Base-by-base conservation (phyloP, 768 basidiomycete species). In the Mycena haematopus region DNA sequence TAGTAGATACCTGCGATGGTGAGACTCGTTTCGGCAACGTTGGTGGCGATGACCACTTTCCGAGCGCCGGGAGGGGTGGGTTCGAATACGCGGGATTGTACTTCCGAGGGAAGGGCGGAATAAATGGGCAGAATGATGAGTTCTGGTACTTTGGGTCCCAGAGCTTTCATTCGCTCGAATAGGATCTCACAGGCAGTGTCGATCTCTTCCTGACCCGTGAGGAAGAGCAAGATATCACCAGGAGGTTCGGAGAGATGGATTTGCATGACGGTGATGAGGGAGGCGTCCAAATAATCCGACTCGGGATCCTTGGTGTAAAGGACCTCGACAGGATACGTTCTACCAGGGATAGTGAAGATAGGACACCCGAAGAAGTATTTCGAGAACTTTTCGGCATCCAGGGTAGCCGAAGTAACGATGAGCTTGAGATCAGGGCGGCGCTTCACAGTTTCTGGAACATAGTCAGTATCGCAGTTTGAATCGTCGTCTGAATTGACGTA, bases 241-340 rank as follows among this genome's bases (percentile, higher is more conserved):
- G 94, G 93, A 33, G 97, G 97, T 71, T 99, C 96, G 49, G 96
- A 97, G 33, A 99, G 84, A 74, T 99, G 97, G 62, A 99, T 99
- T 76, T 99, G 97, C 92, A 99, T 96, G 72, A 99, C 92, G 5
- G 97, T 99, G 69, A 99, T 99, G 64, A 99, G 89, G 24, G 96
- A 95, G 0, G 96, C 96, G 69, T 99, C 97, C 59, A 99, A 86
- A 76, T 99, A 99, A 76, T 99, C 97, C 22, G 86, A 84, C 76
- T 99, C 97, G 0, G 97, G 97, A 71, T 99, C 97, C 74, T 99
- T 99, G 68, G 96, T 98, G 78, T 99, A 99, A n/a, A 99, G 80
- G 31, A 92, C 85, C 76, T 99, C 97, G 65, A 99, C 97, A 7
- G 97, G 97, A 78, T 93, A 99, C n/a, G 95, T 95, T 71, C 96